phyloP scores from a whole-genome alignment of 768 basidiomycete genomes.

The Rhizopogon rudus region DNA sequence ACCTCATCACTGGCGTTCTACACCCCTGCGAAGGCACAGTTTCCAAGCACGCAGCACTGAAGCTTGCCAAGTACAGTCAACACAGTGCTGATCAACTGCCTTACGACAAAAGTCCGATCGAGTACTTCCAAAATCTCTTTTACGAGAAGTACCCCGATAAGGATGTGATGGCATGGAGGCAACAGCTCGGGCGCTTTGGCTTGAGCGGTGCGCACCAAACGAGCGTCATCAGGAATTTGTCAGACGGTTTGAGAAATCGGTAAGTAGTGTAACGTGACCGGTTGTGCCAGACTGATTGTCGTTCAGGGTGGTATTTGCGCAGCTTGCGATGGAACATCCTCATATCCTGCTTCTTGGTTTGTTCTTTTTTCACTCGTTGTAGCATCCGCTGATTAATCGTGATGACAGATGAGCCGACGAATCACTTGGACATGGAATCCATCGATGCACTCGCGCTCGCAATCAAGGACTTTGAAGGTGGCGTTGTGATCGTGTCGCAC shows the following conservation, averaged over 20 bases:
- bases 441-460: conserved; percentile 95
- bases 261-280: conserved; percentile 29
- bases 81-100: conserved; percentile 98
- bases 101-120: conserved; percentile 85
- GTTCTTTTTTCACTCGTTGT: conserved; percentile 17
- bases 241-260: conserved; percentile 96
- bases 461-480: conserved; percentile 96
- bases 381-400: conserved; percentile 8
- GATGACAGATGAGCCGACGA: conserved; percentile 82
- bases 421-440: conserved; percentile 96
- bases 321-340: conserved; percentile 96
- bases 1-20: conserved; percentile 81
- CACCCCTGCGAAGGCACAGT: conserved; percentile 83
- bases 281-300: conserved; percentile 12
- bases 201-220: conserved; percentile 93
- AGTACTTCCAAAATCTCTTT: conserved; percentile 88
- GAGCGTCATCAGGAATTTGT: conserved; percentile 87
- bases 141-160: conserved; percentile 86
- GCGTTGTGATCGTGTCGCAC: conserved; percentile 99
- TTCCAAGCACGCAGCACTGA: conserved; percentile 84
- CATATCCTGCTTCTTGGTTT: conserved; percentile 84
- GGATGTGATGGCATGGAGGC: conserved; percentile 88
- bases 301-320: conserved; percentile 86
- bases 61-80: conserved; percentile 98
- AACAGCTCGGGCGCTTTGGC: conserved; percentile 94